Conservation (phyloP, 306 rosid genomes). For the Psophocarpus tetragonolobus region DNA sequence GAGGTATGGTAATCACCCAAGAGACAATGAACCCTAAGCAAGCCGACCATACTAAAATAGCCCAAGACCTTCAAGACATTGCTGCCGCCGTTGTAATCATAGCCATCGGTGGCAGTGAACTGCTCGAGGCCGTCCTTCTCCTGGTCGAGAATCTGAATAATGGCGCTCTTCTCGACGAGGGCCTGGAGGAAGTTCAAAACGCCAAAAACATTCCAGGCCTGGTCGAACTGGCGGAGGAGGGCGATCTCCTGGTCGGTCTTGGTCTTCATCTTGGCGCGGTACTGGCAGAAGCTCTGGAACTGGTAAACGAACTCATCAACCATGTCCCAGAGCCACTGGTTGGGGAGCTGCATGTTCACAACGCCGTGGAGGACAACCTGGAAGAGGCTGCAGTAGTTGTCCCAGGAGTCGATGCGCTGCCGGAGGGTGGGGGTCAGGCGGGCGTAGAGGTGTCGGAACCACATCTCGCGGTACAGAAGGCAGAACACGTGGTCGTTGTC, state of each 20-base stretch:
- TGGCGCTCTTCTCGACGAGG: slow-evolving; percentile 82
- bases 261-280: slow-evolving; percentile 89
- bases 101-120: slow-evolving; percentile 88
- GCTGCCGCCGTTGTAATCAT: slow-evolving; percentile 89
- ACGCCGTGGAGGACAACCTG: slow-evolving; percentile 96
- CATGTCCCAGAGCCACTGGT: slow-evolving; percentile 99
- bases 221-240: slow-evolving; percentile 75
- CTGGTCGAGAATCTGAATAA: slow-evolving; percentile 82
- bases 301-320: slow-evolving; percentile 96
- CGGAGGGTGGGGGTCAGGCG: slow-evolving; percentile 83
- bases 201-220: slow-evolving; percentile 99
- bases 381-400: slow-evolving; percentile 85
- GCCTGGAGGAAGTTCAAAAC: slow-evolving; percentile 95
- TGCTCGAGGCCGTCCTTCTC: slow-evolving; percentile 92
- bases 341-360: slow-evolving; percentile 94
- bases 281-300: slow-evolving; percentile 97
- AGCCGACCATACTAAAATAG: slow-evolving; percentile 95
- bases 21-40: slow-evolving; percentile 91
- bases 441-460: slow-evolving; percentile 97
- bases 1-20: slow-evolving; percentile 98
- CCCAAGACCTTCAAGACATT: slow-evolving; percentile 98
- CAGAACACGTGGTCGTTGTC: slow-evolving; percentile 97
- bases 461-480: slow-evolving; percentile 94
- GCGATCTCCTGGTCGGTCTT: slow-evolving; percentile 83
- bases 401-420: slow-evolving; percentile 97